phyloP scores from a whole-genome alignment of 805 yeast genomes.

The Starmerella sirachaensis region DNA sequence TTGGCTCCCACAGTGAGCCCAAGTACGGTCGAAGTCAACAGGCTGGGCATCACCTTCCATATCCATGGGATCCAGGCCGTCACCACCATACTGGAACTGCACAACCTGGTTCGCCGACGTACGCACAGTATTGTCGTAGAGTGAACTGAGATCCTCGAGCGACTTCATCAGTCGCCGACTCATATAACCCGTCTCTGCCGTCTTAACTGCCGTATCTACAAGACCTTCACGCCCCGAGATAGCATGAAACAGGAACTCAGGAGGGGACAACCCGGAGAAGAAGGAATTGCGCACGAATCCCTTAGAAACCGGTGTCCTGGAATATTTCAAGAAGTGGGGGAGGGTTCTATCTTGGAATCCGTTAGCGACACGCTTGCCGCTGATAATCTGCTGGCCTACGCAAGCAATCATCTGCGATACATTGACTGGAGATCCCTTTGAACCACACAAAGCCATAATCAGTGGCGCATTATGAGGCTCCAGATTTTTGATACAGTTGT shows the following conservation, averaged over 20 bases:
- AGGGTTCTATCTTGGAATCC: conserved; percentile 98
- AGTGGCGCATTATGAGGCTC: conserved; percentile 88
- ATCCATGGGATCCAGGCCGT: conserved; percentile 93
- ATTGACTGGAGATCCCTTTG: conserved; percentile 94
- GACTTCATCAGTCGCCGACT: conserved; percentile 97
- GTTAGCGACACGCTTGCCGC: conserved; percentile 98
- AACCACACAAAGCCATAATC: conserved; percentile 98
- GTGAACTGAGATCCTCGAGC: conserved; percentile 85
- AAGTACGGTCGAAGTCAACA: conserved; percentile 81
- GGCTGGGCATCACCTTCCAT: conserved; percentile 99
- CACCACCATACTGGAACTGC: conserved; percentile 97
- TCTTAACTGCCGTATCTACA: conserved; percentile 98
- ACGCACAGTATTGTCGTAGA: conserved; percentile 87
- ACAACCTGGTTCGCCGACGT: conserved; percentile 94
- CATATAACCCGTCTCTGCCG: conserved; percentile 99
- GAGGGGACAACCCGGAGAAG: conserved; percentile 86
- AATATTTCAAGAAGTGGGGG: conserved; percentile 92
- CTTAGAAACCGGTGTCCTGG: conserved; percentile 94
- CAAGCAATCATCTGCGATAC: conserved; percentile 98
- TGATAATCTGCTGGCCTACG: conserved; percentile 96
- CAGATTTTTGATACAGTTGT: conserved; percentile 85
- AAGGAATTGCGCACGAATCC: conserved; percentile 96
- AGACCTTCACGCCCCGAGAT: conserved; percentile 99
- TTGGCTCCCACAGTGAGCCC: conserved; percentile 81
- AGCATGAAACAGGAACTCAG: conserved; percentile 95